Evolutionary conservation across 2,329 filamentous ascomycete species (phyloP), one percentile per base, ranked within the genome.

Genomic region (Arthroderma sp.): DNA sequence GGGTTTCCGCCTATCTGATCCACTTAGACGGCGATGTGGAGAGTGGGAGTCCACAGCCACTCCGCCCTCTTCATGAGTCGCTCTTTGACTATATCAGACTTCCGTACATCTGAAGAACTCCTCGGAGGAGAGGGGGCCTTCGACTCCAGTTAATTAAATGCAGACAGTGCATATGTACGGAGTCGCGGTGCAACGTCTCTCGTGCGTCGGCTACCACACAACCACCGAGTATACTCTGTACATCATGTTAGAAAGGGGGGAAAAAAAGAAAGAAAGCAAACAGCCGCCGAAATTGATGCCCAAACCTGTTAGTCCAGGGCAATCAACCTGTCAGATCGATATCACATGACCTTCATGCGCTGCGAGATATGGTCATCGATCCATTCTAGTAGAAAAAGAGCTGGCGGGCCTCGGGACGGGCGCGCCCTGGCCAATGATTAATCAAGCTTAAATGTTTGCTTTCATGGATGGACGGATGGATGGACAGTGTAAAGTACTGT

Each of bases 261-360:
- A 23, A 33, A 9, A 31, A 51, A 23, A 9, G 1, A 31, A 51
- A 31, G 25, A 13, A 19, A 19, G 25, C 44, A 13, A 33, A 51
- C 44, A 51, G 44, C 44, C 44, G 44, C 44, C 44, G 44, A 51
- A 13, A 17, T 51, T 51, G 23, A 51, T 51, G 44, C 44, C 44
- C 44, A 51, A 51, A 51, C 6, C 17, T 5, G 33, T n/a, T n/a
- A n/a, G n/a, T n/a, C 15, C 44, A 28, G 25, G 28, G 25, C 55
- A 49, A 49, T 47, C 9, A 44, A 21, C 19, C 55, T 2, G 4
- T 15, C n/a, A 17, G 43, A 51, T n/a, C 54, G 28, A 53, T 56
- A 25, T 59, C 55, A 57, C 57, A 55, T 59, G 55, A 57, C 59
- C 31, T 33, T 53, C 54, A 51, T 52, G 41, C 57, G 52, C 57